Evolutionary conservation across 352 stramenopile genomes (phyloP).

Genomic region (Elongisporangium undulatum): DNA sequence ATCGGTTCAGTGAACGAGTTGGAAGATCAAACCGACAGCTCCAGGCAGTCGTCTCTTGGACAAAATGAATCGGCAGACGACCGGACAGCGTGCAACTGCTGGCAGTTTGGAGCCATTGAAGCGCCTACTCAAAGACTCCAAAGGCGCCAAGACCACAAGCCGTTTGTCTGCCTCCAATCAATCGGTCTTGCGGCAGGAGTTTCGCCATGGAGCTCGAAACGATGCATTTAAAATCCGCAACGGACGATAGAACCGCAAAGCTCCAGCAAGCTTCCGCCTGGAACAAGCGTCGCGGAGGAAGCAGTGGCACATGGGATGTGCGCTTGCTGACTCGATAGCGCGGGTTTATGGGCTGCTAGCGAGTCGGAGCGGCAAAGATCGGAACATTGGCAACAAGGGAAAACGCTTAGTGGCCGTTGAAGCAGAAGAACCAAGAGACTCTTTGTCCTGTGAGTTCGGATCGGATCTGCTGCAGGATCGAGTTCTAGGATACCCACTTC

Average conservation of each 20-base stretch:
- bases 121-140: not conserved
- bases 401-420: not conserved
- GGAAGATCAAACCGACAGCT: too few species aligned
- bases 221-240: not conserved
- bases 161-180: too few species aligned
- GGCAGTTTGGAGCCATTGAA: not conserved
- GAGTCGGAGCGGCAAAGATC: not conserved
- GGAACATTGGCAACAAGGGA: not conserved
- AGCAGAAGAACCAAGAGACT: not conserved
- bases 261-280: not conserved
- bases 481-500: not conserved
- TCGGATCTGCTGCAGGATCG: too few species aligned
- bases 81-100: not conserved
- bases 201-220: not conserved
- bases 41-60: too few species aligned
- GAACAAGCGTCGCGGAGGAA: not conserved
- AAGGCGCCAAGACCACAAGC: not conserved
- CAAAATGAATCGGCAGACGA: too few species aligned
- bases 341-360: not conserved
- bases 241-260: not conserved
- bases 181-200: not conserved
- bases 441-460: not conserved
- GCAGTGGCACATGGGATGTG: not conserved
- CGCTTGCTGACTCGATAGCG: not conserved
- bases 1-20: too few species aligned